Conservation (phyloP, 306 rosid species). For the Medicago ruthenica region DNA sequence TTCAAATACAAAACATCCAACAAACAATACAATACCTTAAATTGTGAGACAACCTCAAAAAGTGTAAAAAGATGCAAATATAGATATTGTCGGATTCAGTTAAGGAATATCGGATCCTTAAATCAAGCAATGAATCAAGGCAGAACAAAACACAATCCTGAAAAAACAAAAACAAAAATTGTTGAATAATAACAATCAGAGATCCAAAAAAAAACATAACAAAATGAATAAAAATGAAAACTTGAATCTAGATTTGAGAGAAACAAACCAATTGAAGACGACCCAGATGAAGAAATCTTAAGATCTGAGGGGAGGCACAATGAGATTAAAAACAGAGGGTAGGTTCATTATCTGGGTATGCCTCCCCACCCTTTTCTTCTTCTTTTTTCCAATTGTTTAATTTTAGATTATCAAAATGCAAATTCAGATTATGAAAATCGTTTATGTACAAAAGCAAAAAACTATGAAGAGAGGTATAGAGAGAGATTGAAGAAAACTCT, state of each 20-base stretch:
- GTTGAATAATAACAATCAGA: slow-evolving; percentile 42
- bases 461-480: slow-evolving; percentile 42
- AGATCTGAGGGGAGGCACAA: slow-evolving; percentile 97
- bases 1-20: slow-evolving; percentile 36
- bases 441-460: slow-evolving; percentile 47
- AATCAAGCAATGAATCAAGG: slow-evolving; percentile 66
- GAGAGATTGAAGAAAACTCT: slow-evolving; percentile 52
- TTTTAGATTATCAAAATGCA: slow-evolving; percentile 76
- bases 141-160: slow-evolving; percentile 60
- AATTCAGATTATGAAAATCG: slow-evolving; percentile 77
- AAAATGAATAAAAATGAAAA: slow-evolving; percentile 57
- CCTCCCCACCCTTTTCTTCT: slow-evolving; percentile 69
- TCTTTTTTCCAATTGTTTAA: slow-evolving; percentile 62
- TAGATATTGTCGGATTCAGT: slow-evolving; percentile 65
- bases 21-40: slow-evolving; percentile 52
- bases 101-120: slow-evolving; percentile 73
- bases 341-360: slow-evolving; percentile 73
- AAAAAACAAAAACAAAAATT: slow-evolving; percentile 40
- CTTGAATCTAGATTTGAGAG: slow-evolving; percentile 60
- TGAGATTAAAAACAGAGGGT: slow-evolving; percentile 70
- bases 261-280: slow-evolving; percentile 75
- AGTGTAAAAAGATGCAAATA: slow-evolving; percentile 55
- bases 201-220: slow-evolving; percentile 57
- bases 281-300: slow-evolving; percentile 77
- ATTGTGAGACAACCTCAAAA: slow-evolving; percentile 49